Conservation (phyloP, 192 early-diverging fungal species). For the Backusella sp. region DNA sequence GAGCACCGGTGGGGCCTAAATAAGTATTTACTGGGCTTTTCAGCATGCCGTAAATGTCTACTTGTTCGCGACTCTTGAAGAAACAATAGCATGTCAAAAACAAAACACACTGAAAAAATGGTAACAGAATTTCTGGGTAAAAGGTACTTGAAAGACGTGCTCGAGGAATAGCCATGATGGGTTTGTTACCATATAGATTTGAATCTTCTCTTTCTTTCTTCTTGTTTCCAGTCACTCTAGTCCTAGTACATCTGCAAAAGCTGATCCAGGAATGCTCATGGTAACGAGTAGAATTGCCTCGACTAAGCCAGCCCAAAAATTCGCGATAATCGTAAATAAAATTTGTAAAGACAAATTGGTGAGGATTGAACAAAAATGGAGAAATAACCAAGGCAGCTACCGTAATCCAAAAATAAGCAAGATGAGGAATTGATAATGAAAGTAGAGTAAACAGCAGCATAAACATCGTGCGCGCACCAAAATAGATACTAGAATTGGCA, state of each 20-base stretch:
- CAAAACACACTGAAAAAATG: constrained; percentile 55
- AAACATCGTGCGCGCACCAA: constrained; percentile 59
- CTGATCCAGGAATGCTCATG: constrained; percentile 68
- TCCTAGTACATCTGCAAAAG: constrained; percentile 58
- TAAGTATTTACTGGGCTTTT: neutral
- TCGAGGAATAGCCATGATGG: constrained; percentile 49
- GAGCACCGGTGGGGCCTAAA: constrained; percentile 15
- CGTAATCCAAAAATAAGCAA: constrained; percentile 70
- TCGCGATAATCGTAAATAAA: constrained; percentile 70
- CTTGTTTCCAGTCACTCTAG: constrained; percentile 62
- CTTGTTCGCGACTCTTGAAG: constrained; percentile 46
- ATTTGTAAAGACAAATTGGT: constrained; percentile 65
- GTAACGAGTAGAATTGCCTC: constrained; percentile 50
- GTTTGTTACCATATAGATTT: constrained; percentile 31
- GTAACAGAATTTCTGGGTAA: constrained; percentile 61
- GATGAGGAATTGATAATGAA: constrained; percentile 52
- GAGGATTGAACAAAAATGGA: constrained; percentile 75
- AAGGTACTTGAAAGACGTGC: constrained; percentile 59
- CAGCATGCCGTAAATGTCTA: neutral
- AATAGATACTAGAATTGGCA: constrained; percentile 64
- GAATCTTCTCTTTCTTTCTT: constrained; percentile 42
- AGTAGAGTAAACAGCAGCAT: constrained; percentile 63
- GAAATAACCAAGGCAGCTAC: constrained; percentile 61
- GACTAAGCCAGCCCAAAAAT: constrained; percentile 65
- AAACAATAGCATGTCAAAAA: constrained; percentile 54